Conservation (phyloP, 2,329 filamentous ascomycete species). For the Colletotrichum acutatum region DNA sequence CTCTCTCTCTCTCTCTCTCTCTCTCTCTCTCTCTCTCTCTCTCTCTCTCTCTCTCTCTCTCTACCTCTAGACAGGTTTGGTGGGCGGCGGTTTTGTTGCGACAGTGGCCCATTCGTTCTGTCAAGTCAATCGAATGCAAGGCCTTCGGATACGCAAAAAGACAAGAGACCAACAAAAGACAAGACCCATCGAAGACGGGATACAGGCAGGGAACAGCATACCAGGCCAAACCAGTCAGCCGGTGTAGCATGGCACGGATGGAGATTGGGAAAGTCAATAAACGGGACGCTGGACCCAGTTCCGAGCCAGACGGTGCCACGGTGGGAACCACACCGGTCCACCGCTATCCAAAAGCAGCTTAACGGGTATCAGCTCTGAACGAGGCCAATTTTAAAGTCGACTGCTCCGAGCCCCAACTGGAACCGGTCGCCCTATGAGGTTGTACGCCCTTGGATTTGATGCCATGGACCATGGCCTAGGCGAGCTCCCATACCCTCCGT, state of each 20-base stretch:
- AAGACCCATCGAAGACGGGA: not conserved
- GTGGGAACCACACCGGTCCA: conserved; percentile 10
- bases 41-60: no score
- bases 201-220: conserved; percentile 2
- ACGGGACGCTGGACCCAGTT: conserved; percentile 25
- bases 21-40: no score
- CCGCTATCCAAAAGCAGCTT: conserved; percentile 13
- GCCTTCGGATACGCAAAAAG: not conserved
- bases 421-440: conserved; percentile 10
- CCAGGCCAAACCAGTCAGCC: conserved; percentile 29
- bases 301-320: conserved; percentile 1
- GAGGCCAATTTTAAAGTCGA: conserved; percentile 7
- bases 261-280: conserved; percentile 11
- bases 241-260: conserved; percentile 24
- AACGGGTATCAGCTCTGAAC: conserved; percentile 5
- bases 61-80: not conserved
- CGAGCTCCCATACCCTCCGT: not conserved
- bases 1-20: no score
- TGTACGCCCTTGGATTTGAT: not conserved
- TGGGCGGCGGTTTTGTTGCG: not conserved
- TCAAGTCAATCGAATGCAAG: not conserved
- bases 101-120: not conserved
- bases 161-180: not conserved
- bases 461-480: not conserved
- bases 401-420: not conserved